Percentiles rank a stretch among this genome's conserved stretches.
These are phyloP conservation scores for Ceratocystis papillata DNA, from an alignment of 2,329 filamentous ascomycete genomes.

Conservation along the genomic window DNA sequence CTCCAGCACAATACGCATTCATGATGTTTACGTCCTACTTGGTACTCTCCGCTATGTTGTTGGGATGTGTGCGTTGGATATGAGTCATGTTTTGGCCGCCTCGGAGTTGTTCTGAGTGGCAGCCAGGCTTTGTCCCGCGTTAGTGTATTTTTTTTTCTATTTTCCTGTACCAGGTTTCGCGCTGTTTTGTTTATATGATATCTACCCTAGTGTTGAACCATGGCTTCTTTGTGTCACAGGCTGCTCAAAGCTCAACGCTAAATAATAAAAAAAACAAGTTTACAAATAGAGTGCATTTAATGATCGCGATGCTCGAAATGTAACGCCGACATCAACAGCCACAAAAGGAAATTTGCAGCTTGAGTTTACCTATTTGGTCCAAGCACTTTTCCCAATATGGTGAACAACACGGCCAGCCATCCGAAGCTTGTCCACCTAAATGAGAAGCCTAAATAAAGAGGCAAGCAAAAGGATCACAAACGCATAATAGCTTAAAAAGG, in stretches of 20 bases:
- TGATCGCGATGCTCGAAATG: background rate
- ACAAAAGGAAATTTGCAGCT: background rate
- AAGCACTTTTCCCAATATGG: constrained; percentile 12
- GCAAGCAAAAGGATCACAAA: background rate
- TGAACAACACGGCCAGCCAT: constrained; percentile 3
- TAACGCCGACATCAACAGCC: background rate
- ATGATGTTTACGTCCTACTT: background rate
- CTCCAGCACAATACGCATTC: background rate
- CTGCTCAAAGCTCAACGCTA: background rate
- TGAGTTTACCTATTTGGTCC: constrained; percentile 7
- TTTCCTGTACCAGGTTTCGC: background rate
- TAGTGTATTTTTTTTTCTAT: background rate
- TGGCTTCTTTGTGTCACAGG: background rate
- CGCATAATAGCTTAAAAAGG: background rate
- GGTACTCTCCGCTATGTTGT: background rate
- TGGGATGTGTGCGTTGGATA: background rate
- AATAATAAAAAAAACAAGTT: background rate
- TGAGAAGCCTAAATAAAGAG: background rate
- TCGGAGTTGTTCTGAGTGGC: background rate
- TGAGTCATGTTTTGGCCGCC: background rate
- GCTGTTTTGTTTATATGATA: background rate
- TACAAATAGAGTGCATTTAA: background rate
- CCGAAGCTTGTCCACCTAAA: background rate
- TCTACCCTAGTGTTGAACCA: background rate
- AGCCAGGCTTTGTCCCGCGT: background rate